Base-by-base conservation (phyloP, 768 basidiomycete genomes). In the Leccinum barrowsii region DNA sequence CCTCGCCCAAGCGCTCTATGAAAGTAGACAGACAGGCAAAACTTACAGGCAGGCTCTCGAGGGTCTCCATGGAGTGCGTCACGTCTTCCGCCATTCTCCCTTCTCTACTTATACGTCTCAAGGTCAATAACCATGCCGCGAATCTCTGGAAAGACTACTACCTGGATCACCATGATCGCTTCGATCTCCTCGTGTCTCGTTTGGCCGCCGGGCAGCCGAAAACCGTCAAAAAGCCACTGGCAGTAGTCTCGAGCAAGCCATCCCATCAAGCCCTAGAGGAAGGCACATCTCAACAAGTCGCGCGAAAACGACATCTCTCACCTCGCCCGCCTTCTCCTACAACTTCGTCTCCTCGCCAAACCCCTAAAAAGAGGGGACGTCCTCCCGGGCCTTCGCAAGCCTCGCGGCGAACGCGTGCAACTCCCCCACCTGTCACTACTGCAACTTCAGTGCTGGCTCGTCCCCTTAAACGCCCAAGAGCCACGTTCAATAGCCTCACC, bases 141-240 rank as follows among this genome's bases (percentile, higher is more conserved):
- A 84, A 78, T 67, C 72, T 87, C 22, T 91, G 89, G 89, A 90
- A 90, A 66, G 89, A 91, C 64, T 89, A 89, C 67, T 91, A 87
- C 63, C 77, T 91, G 15, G 87, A 89, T 57, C 79, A 90, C 65
- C 84, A 82, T 58, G 77, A 79, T 53, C 81, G 83, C 44, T 74
- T 90, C 35, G 84, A 89, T 73, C 21, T 70, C 53, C 68, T 67
- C 30, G 63, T 73, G 52, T 66, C 67, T 53, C 65, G 61, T 59
- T 55, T 67, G 28, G 34, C 47, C 42, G 5, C 15, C 4, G 67
- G 64, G 13, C 66, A 66, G 56, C 67, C 68, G 30, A 74, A 62
- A 57, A 67, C 69, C 7, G 63, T 69, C 52, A 71, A 74, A 50
- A 75, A 73, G 28, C 73, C 72, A 34, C 2, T 34, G 12, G 12